Evolutionary conservation across 2,329 filamentous ascomycete genomes (phyloP).

Genomic region (Exophiala spinifera): DNA sequence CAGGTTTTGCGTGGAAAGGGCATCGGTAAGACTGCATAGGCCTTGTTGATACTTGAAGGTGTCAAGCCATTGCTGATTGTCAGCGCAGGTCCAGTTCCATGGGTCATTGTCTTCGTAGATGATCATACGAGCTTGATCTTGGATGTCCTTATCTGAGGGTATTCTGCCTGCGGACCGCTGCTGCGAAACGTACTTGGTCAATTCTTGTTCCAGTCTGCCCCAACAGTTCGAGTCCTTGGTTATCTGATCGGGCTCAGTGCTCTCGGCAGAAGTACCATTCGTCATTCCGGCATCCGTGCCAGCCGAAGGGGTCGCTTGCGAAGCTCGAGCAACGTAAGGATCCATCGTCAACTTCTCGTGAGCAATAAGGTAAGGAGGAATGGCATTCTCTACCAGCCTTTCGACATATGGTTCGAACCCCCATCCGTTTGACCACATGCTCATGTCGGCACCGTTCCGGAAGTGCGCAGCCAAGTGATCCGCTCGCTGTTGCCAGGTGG

Average conservation of each 20-base stretch:
- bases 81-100: slow-evolving; percentile 44
- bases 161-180: slow-evolving; percentile 35
- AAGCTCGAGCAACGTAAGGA: slow-evolving; percentile 27
- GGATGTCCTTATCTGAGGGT: slow-evolving; percentile 36
- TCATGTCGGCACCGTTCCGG: slow-evolving; percentile 38
- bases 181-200: slow-evolving; percentile 39
- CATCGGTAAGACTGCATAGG: slow-evolving; percentile 29
- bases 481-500: slow-evolving; percentile 34
- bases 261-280: slow-evolving; percentile 20
- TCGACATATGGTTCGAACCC: slow-evolving; percentile 37
- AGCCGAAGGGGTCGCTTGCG: slow-evolving; percentile 14
- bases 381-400: slow-evolving; percentile 35
- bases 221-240: slow-evolving; percentile 39
- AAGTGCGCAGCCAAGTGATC: slow-evolving; percentile 43
- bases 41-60: slow-evolving; percentile 45
- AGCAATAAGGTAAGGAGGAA: slow-evolving; percentile 39
- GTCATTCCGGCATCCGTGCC: slow-evolving; percentile 22
- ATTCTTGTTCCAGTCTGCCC: slow-evolving; percentile 39
- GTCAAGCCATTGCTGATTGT: slow-evolving; percentile 46
- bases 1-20: slow-evolving; percentile 11
- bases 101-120: slow-evolving; percentile 35
- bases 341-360: slow-evolving; percentile 33
- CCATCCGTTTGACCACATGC: slow-evolving; percentile 39
- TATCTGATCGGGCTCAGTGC: slow-evolving; percentile 25
- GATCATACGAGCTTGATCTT: slow-evolving; percentile 32